phyloP scores from a whole-genome alignment of 2,329 filamentous ascomycete species.

The Shiraia sp. region DNA sequence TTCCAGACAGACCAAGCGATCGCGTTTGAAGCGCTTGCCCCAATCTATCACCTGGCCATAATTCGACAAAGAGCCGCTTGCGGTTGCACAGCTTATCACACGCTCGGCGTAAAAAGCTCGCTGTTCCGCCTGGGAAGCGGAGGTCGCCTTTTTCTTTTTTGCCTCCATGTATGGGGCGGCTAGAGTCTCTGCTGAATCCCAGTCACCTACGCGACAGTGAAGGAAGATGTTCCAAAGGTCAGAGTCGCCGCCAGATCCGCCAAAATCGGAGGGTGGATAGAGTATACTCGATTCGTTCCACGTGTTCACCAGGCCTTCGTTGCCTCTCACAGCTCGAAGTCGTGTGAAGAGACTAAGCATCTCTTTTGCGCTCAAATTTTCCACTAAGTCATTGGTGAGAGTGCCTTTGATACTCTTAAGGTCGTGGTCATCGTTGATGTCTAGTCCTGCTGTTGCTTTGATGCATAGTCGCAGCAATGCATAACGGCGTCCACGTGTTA shows the following conservation, averaged over 20 bases:
- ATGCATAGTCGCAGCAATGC: slow-evolving; percentile 22
- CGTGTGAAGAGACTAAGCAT: slow-evolving; percentile 25
- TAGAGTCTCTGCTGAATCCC: slow-evolving; percentile 14
- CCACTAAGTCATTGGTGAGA: slow-evolving; percentile 9
- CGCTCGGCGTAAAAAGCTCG: no score
- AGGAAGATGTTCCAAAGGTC: slow-evolving; percentile 20
- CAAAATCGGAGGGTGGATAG: neutral
- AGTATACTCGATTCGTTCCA: slow-evolving; percentile 7
- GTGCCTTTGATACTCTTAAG: slow-evolving; percentile 11
- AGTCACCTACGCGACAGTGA: slow-evolving; percentile 7
- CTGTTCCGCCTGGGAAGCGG: no score
- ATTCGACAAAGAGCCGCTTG: no score
- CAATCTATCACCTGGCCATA: no score
- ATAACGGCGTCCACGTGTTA: slow-evolving; percentile 18
- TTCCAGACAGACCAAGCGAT: slow-evolving; percentile 23
- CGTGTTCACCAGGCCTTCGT: slow-evolving; percentile 14
- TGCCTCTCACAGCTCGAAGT: slow-evolving; percentile 20
- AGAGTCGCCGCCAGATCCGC: slow-evolving; percentile 12
- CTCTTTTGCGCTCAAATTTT: slow-evolving; percentile 11
- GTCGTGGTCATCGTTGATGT: slow-evolving; percentile 22
- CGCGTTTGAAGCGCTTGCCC: slow-evolving; percentile 44
- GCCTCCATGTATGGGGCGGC: slow-evolving; percentile 16
- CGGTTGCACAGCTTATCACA: no score
- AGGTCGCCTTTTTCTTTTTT: no score
- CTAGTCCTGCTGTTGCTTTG: slow-evolving; percentile 7